phyloP scores from a whole-genome alignment of 768 basidiomycete genomes.

The Paxillus rubicundulus region DNA sequence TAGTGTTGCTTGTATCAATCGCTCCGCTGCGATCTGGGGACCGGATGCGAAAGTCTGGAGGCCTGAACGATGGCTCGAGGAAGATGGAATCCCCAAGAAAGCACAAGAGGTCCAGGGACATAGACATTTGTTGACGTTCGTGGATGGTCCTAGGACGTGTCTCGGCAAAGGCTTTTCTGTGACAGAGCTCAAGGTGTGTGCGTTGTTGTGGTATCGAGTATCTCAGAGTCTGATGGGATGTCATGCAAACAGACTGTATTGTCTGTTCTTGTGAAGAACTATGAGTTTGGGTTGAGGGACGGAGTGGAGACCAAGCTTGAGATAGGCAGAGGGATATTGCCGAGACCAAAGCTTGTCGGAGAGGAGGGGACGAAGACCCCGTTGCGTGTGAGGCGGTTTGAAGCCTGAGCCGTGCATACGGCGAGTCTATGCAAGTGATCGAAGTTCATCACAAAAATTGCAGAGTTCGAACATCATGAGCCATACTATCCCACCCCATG shows the following conservation, averaged over 20 bases:
- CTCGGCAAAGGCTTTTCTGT: conserved; percentile 49
- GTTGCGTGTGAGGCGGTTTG: conserved; percentile 28
- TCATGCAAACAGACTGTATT: conserved; percentile 36
- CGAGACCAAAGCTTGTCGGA: conserved; percentile 19
- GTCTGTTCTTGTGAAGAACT: conserved; percentile 39
- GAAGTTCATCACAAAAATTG: too few species aligned
- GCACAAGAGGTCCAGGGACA: conserved; percentile 47
- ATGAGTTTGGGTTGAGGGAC: conserved; percentile 21
- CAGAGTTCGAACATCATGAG: too few species aligned
- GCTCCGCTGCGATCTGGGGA: conserved; percentile 59
- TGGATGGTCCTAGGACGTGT: conserved; percentile 51
- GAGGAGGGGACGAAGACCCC: conserved; percentile 31
- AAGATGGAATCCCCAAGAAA: conserved; percentile 22
- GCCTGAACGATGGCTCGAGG: conserved; percentile 61
- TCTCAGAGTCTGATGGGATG: not conserved
- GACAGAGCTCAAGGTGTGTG: conserved; percentile 31
- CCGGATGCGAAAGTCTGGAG: conserved; percentile 53
- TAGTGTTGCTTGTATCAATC: conserved; percentile 47
- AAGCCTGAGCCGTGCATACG: not conserved
- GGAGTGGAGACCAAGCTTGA: conserved; percentile 18
- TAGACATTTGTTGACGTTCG: conserved; percentile 49
- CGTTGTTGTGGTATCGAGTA: not conserved
- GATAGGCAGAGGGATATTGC: conserved; percentile 11
- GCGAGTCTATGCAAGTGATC: too few species aligned
- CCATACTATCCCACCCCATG: too few species aligned